These are phyloP conservation scores for Deuterostichococcus epilithicus DNA, from an alignment of 139 green algal genomes.

Conservation along the genomic window DNA sequence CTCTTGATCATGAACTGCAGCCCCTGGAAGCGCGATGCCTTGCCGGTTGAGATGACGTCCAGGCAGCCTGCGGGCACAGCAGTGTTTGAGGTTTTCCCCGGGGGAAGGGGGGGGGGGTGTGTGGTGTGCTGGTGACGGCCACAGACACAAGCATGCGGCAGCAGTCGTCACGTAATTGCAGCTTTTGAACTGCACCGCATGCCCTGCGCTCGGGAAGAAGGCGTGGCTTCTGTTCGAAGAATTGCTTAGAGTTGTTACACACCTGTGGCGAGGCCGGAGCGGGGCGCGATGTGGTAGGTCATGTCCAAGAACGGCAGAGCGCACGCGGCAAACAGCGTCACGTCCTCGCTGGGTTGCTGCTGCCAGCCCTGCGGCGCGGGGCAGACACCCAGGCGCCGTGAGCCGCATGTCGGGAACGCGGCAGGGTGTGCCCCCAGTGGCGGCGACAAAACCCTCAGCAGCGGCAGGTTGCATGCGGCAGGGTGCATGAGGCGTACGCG, in stretches of 20 bases:
- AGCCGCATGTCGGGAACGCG: too few relatives aligned
- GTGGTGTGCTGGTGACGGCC: too few relatives aligned
- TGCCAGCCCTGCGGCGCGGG: constrained; percentile 19
- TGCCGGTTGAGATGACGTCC: constrained; percentile 24
- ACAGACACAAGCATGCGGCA: too few relatives aligned
- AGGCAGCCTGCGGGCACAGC: constrained; percentile 16
- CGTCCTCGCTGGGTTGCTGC: neutral
- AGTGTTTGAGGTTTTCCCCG: too few relatives aligned
- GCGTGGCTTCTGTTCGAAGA: too few relatives aligned
- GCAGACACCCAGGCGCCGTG: neutral
- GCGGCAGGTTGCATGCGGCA: neutral
- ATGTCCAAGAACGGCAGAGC: constrained; percentile 50
- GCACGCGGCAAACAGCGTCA: constrained; percentile 41
- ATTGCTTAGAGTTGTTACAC: neutral
- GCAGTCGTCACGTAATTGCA: too few relatives aligned
- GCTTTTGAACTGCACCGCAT: too few relatives aligned
- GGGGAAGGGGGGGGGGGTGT: too few relatives aligned
- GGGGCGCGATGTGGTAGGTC: constrained; percentile 37
- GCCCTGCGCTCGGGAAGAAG: too few relatives aligned
- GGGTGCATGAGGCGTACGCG: too few relatives aligned
- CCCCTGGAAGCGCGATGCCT: constrained; percentile 1
- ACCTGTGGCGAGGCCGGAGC: constrained; percentile 17
- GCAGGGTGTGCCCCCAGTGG: too few relatives aligned
- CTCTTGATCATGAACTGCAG: constrained; percentile 19
- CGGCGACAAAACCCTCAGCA: constrained; percentile 1